phyloP scores from a whole-genome alignment of 73 alveolate genomes.

The Paramecium tetraurelia region DNA sequence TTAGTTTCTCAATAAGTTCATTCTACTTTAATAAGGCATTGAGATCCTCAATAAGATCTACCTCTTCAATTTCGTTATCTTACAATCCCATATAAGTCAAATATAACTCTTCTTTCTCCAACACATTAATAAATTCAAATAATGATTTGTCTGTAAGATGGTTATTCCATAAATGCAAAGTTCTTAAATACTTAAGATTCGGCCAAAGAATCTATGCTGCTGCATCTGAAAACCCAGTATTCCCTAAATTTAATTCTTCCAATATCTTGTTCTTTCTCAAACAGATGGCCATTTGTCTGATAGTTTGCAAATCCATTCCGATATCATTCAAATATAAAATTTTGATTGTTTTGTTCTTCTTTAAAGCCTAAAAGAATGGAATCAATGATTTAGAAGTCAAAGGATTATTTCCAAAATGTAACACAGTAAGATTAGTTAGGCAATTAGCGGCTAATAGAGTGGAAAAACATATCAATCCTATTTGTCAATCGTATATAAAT shows the following conservation, averaged over 20 bases:
- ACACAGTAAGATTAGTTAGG: neutral
- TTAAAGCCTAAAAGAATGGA: slow-evolving; percentile 13
- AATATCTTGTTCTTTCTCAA: neutral
- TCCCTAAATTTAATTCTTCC: slow-evolving; percentile 35
- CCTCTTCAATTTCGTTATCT: neutral
- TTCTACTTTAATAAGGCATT: neutral
- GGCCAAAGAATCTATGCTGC: slow-evolving; percentile 40
- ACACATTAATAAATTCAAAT: neutral
- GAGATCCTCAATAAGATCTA: neutral
- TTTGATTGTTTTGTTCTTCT: neutral
- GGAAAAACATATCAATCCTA: slow-evolving; percentile 20
- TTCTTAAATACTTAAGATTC: neutral
- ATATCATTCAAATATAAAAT: slow-evolving; percentile 23
- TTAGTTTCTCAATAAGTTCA: neutral
- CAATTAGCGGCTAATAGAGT: neutral
- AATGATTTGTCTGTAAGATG: slow-evolving; percentile 8
- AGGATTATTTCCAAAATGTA: slow-evolving; percentile 28
- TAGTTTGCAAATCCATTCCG: slow-evolving; percentile 8
- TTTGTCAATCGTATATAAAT: neutral
- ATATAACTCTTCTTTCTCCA: neutral
- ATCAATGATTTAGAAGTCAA: neutral
- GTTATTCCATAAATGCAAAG: slow-evolving; percentile 27
- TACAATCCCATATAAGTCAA: neutral
- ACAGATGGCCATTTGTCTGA: neutral
- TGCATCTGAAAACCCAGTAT: slow-evolving; percentile 46